Conservation (phyloP, 805 yeast genomes). For the Cyberlindnera mycetangii region DNA sequence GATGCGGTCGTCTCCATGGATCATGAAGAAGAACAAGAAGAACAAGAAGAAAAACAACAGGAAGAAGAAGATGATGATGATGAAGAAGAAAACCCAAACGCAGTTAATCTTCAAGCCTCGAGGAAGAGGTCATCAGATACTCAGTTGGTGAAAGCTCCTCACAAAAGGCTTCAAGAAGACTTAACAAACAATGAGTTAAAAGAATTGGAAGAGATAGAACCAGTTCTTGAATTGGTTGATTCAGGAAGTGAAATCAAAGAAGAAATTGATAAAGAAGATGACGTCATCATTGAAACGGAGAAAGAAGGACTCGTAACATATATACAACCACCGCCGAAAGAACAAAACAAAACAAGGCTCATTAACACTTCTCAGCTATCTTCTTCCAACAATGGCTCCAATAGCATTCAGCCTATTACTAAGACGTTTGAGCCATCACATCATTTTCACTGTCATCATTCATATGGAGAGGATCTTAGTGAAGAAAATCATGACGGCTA, state of each 20-base stretch:
- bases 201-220: not conserved
- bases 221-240: not conserved
- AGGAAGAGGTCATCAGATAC: conserved; percentile 10
- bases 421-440: not conserved
- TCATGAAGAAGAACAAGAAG: not conserved
- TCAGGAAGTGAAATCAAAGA: not conserved
- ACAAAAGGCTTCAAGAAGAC: conserved; percentile 2
- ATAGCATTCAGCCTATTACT: not conserved
- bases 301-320: not conserved
- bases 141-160: conserved; percentile 2
- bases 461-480: too few species aligned
- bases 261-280: conserved; percentile 1
- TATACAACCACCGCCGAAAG: not conserved
- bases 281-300: not conserved
- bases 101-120: not conserved
- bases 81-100: not conserved
- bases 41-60: not conserved
- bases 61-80: conserved; percentile 8
- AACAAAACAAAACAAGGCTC: not conserved
- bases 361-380: conserved; percentile 9
- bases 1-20: not conserved
- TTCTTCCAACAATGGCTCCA: conserved; percentile 15
- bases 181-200: conserved; percentile 5
- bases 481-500: not conserved
- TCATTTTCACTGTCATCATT: conserved; percentile 13